Evolutionary conservation across 495 filamentous ascomycete genomes (phyloP).

Genomic region (Patellaria atrata): DNA sequence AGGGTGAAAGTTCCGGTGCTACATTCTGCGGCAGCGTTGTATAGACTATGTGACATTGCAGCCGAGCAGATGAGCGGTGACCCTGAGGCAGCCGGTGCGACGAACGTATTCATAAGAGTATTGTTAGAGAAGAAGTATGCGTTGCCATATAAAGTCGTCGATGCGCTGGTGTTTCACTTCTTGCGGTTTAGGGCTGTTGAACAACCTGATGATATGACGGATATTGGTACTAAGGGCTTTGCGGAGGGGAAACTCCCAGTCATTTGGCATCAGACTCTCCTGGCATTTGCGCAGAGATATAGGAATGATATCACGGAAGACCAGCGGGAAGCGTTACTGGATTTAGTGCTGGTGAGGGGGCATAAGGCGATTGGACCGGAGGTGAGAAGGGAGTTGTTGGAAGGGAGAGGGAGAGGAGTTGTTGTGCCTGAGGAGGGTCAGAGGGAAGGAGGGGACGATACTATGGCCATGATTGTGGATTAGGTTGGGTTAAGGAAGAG

Average conservation of each 20-base stretch:
- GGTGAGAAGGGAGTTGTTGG: slow-evolving; percentile 77
- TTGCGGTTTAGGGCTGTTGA: slow-evolving; percentile 58
- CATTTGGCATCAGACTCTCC: slow-evolving; percentile 76
- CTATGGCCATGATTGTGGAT: slow-evolving; percentile 47
- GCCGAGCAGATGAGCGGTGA: slow-evolving; percentile 62
- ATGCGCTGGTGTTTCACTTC: slow-evolving; percentile 92
- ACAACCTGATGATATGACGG: slow-evolving; percentile 32
- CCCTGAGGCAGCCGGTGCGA: slow-evolving; percentile 66
- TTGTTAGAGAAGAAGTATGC: slow-evolving; percentile 96
- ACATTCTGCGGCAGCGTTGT: slow-evolving; percentile 82
- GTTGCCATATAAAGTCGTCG: slow-evolving; percentile 84
- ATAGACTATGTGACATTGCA: slow-evolving; percentile 83
- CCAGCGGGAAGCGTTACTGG: slow-evolving; percentile 79
- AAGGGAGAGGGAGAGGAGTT: slow-evolving; percentile 75
- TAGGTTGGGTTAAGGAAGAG: slow-evolving; percentile 41
- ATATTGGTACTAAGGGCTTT: slow-evolving; percentile 36
- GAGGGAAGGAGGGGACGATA: slow-evolving; percentile 68
- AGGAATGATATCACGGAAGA: slow-evolving; percentile 87
- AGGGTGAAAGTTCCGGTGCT: slow-evolving; percentile 73
- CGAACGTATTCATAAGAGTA: slow-evolving; percentile 82
- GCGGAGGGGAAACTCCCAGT: slow-evolving; percentile 65
- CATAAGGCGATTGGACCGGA: slow-evolving; percentile 85
- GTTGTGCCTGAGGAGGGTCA: slow-evolving; percentile 42
- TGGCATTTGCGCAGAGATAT: slow-evolving; percentile 89
- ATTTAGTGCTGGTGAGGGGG: slow-evolving; percentile 73